Evolutionary conservation across 129 eudicot species (phyloP).

Genomic region (Flaveria trinervia): DNA sequence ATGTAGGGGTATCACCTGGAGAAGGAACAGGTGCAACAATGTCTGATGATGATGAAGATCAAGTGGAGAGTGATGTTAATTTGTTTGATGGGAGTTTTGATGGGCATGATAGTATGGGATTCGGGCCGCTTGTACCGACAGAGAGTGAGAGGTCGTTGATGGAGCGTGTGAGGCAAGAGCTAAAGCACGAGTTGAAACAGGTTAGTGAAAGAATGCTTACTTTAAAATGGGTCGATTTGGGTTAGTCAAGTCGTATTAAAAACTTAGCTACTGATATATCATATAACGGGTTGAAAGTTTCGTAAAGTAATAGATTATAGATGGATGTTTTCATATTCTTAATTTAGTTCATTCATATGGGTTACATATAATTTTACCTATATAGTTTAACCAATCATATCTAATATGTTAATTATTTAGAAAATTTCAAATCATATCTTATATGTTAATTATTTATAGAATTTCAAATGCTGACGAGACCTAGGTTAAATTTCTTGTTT

Average conservation of each 20-base stretch:
- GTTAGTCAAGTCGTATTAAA: neutral
- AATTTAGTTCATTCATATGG: too few species aligned
- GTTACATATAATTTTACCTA: too few species aligned
- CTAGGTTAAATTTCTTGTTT: too few species aligned
- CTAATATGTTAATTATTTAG: neutral
- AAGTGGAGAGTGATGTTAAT: slow-evolving; percentile 67
- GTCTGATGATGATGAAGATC: slow-evolving; percentile 93
- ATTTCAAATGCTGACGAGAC: too few species aligned
- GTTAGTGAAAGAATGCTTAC: slow-evolving; percentile 18
- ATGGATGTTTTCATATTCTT: too few species aligned
- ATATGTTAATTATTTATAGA: neutral
- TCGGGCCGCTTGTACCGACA: slow-evolving; percentile 82
- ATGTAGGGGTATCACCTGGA: slow-evolving; percentile 80
- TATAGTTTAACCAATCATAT: neutral
- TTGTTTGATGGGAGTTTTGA: slow-evolving; percentile 83
- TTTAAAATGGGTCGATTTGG: neutral
- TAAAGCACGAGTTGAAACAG: slow-evolving; percentile 83
- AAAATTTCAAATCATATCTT: neutral
- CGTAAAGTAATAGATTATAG: too few species aligned
- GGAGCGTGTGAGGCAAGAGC: slow-evolving; percentile 89
- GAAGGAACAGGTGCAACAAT: slow-evolving; percentile 95
- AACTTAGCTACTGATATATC: too few species aligned
- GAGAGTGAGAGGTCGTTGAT: slow-evolving; percentile 84
- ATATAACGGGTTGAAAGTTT: neutral
- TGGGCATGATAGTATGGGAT: slow-evolving; percentile 75